Percentiles rank a stretch among this genome's conserved stretches.
Evolutionary conservation across 1,284 basidiomycete species (phyloP).

Genomic region (Fistulinella cinereoalba): DNA sequence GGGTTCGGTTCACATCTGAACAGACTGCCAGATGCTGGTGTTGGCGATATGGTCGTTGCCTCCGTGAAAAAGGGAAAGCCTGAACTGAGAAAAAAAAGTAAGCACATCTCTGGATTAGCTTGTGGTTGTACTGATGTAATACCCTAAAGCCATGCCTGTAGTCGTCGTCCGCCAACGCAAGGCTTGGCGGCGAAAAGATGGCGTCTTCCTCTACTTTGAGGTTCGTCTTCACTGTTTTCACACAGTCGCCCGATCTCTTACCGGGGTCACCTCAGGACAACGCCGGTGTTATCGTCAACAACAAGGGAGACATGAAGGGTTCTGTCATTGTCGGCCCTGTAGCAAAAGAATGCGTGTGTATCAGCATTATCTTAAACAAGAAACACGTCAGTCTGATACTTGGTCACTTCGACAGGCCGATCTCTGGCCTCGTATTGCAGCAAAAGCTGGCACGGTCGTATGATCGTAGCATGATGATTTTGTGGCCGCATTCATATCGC

Average conservation of each 20-base stretch:
- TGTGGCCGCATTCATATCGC: constrained; percentile 15
- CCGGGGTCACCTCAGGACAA: constrained; percentile 62
- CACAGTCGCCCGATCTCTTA: background rate
- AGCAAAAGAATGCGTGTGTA: constrained; percentile 90
- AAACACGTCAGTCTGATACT: background rate
- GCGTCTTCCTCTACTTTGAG: constrained; percentile 99
- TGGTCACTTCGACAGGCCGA: constrained; percentile 63
- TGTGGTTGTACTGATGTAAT: background rate
- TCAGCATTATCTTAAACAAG: background rate
- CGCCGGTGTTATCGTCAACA: constrained; percentile 96
- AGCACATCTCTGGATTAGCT: constrained; percentile 3
- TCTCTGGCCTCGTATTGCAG: constrained; percentile 99
- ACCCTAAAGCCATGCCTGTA: constrained; percentile 84
- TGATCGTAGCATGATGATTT: constrained; percentile 36
- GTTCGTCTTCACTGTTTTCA: constrained; percentile 38
- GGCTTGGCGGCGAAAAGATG: constrained; percentile 96
- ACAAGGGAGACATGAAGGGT: constrained; percentile 99
- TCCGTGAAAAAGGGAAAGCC: constrained; percentile 99
- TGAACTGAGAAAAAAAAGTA: constrained; percentile 99
- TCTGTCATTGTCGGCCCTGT: constrained; percentile 98
- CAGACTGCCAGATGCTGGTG: constrained; percentile 96
- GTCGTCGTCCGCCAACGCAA: constrained; percentile 98
- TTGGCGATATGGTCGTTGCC: constrained; percentile 98
- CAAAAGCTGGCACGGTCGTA: constrained; percentile 98
- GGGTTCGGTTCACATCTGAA: constrained; percentile 96